These are phyloP conservation scores for Thraustochytrium sp. DNA, from an alignment of 352 stramenopile genomes.

Conservation along the genomic window DNA sequence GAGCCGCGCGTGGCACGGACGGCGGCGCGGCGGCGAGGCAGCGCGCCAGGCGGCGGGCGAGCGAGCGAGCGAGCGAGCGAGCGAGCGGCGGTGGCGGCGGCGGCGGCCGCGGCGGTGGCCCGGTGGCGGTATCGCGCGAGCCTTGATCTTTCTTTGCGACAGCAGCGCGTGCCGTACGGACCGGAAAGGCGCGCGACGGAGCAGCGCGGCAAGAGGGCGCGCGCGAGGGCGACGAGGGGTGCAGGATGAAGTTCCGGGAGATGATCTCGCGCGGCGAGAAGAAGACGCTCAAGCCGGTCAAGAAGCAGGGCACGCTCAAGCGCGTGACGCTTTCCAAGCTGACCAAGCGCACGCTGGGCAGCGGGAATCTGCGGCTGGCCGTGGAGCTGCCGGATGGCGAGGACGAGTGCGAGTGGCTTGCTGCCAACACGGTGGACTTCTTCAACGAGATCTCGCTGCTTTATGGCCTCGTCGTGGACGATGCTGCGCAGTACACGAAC, in stretches of 20 bases:
- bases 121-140: no score
- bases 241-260: slow-evolving; percentile 24
- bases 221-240: no score
- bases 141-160: no score
- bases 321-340: slow-evolving; percentile 70
- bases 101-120: no score
- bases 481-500: slow-evolving; percentile 41
- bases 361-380: neutral
- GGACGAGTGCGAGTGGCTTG: slow-evolving; percentile 81
- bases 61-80: no score
- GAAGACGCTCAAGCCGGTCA: slow-evolving; percentile 75
- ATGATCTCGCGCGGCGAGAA: slow-evolving; percentile 51
- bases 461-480: slow-evolving; percentile 77
- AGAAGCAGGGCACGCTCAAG: slow-evolving; percentile 70
- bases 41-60: no score
- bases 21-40: no score
- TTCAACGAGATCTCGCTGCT: slow-evolving; percentile 88
- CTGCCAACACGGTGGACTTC: slow-evolving; percentile 86
- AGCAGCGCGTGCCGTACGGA: no score
- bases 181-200: no score
- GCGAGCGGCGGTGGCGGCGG: no score
- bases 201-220: no score
- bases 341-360: slow-evolving; percentile 8
- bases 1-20: no score
- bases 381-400: slow-evolving; percentile 51